phyloP scores from a whole-genome alignment of 2,329 filamentous ascomycete species.

The Fusarium sp. region DNA sequence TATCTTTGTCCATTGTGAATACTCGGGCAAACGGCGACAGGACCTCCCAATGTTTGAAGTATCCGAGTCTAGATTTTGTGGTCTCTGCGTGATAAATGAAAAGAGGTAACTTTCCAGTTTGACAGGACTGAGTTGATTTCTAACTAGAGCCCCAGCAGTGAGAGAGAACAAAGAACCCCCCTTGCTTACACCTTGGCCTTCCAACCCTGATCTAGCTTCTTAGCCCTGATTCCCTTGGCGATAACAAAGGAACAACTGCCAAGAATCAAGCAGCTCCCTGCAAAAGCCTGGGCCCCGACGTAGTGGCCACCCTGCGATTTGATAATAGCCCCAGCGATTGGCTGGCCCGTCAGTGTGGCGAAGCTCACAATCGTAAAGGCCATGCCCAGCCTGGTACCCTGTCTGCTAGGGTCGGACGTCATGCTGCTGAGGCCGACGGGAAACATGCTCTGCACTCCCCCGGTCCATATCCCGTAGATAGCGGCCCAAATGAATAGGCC shows the following conservation, averaged over 20 bases:
- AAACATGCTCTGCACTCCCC: conserved; percentile 68
- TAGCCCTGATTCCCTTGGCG: conserved; percentile 1
- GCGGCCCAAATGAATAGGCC: conserved; percentile 71
- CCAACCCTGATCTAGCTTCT: conserved; percentile 8
- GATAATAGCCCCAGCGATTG: conserved; percentile 65
- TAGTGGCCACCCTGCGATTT: conserved; percentile 55
- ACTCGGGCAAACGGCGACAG: not conserved
- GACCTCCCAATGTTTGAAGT: not conserved
- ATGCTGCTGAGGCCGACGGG: conserved; percentile 69
- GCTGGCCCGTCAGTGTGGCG: conserved; percentile 63
- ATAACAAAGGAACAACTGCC: conserved; percentile 12
- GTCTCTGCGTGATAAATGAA: not conserved
- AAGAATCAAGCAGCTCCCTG: conserved; percentile 40
- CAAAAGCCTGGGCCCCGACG: conserved; percentile 61
- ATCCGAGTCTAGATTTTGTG: not conserved
- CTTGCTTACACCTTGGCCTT: not conserved
- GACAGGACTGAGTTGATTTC: not conserved
- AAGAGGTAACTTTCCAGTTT: not conserved
- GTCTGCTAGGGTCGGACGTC: conserved; percentile 62
- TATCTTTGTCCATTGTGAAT: not conserved
- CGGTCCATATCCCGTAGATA: conserved; percentile 71
- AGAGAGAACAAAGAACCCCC: not conserved
- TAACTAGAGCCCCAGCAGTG: not conserved
- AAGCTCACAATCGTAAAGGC: conserved; percentile 67
- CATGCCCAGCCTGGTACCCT: conserved; percentile 69